Base-by-base conservation (phyloP, 495 filamentous ascomycete genomes). In the Aspergillus sparsus region DNA sequence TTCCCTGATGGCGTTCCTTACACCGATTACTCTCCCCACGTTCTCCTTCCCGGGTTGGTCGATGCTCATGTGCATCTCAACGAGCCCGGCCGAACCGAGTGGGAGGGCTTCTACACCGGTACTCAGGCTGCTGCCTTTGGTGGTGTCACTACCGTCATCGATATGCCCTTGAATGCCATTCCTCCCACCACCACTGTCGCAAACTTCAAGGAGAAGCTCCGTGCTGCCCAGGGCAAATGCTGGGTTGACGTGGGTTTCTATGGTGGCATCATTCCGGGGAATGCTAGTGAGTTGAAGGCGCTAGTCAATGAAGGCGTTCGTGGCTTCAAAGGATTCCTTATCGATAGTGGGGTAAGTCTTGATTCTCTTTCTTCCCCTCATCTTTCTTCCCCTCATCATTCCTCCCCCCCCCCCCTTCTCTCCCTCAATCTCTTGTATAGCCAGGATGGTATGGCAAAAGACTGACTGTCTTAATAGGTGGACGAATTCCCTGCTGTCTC, bases 171-270 rank as follows among this genome's bases (percentile, higher is more conserved):
- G 60, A 98, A 98, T 76, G 92, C 94, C 57, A 95, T 98, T 60
- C 94, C 94, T 2, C 94, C 94, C 0, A 98, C 94, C 7, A 98
- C 93, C 46, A 97, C 94, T 0, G 82, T 98, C 6, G 77, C 82
- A 18, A 89, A 87, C 12, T 81, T 98, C 64, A 82, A 87, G 63
- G 88, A 90, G 71, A 98, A 98, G 79, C 77, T 96, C 31, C 80
- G 83, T 37, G 94, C 94, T 52, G 93, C 93, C 33, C 72, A 87
- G 66, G 90, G 90, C 53, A 86, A 97, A 74, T 98, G 94, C 77
- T 98, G 94, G 94, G 91, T 98, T 16, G 94, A 98, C 70, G 94
- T 98, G 36, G 94, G 94, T 51, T 98, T 98, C 77, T 98, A 98
- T 68, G 94, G 94, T 42, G 94, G 94, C 39, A 85, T 98, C 49